Percentiles rank a stretch among this genome's conserved stretches.
These are phyloP conservation scores for Scenedesmus sp. DNA, from an alignment of 163 green algal genomes.

Conservation along the genomic window DNA sequence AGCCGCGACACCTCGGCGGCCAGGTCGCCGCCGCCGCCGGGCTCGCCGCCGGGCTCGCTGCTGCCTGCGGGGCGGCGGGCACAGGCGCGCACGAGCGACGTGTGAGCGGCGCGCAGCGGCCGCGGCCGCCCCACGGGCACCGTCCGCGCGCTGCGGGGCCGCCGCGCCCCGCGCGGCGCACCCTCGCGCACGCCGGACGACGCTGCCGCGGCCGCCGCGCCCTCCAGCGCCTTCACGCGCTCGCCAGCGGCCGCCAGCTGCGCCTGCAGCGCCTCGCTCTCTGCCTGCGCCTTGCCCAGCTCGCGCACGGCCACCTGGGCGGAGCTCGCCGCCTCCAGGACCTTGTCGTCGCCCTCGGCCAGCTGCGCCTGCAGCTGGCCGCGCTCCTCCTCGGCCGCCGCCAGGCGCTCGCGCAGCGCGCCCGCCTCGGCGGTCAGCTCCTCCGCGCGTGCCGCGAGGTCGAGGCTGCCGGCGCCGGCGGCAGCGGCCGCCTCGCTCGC, in stretches of 20 bases:
- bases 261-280: background rate
- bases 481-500: background rate
- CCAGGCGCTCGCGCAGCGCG: background rate
- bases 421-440: too few species aligned
- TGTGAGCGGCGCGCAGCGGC: conserved; percentile 1
- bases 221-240: conserved; percentile 7
- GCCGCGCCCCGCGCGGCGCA: background rate
- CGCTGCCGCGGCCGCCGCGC: background rate
- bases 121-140: too few species aligned
- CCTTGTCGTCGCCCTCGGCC: background rate
- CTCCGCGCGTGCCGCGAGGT: too few species aligned
- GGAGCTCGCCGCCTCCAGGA: conserved; percentile 10
- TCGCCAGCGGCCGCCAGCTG: background rate
- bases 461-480: background rate
- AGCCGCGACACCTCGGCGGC: background rate
- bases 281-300: background rate
- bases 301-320: conserved; percentile 9
- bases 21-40: background rate
- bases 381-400: background rate
- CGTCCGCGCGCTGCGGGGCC: too few species aligned
- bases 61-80: too few species aligned
- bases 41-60: background rate
- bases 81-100: background rate
- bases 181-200: too few species aligned
- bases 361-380: conserved; percentile 15